Conservation (phyloP, 306 rosid genomes). For the Begonia masoniana region DNA sequence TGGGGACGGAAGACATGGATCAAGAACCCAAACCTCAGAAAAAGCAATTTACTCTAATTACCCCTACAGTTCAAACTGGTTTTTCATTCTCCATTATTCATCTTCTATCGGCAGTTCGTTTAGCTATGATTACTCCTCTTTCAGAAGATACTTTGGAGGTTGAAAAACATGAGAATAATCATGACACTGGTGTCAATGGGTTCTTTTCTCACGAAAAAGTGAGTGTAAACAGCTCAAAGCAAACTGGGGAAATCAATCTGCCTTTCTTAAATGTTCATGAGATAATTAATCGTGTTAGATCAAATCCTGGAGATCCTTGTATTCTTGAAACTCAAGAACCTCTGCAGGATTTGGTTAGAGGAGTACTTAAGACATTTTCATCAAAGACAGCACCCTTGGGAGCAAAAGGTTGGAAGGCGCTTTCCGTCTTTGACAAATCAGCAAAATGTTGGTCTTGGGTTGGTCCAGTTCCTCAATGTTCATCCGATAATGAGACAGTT, state of each 20-base stretch:
- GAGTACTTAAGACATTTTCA: slow-evolving; percentile 88
- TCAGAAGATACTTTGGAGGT: slow-evolving; percentile 47
- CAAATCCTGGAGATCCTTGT: slow-evolving; percentile 88
- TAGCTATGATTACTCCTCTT: slow-evolving; percentile 68
- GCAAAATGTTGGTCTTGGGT: slow-evolving; percentile 88
- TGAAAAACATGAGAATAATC: slow-evolving; percentile 30
- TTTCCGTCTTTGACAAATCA: slow-evolving; percentile 61
- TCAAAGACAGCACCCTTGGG: slow-evolving; percentile 96
- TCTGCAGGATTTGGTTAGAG: slow-evolving; percentile 93
- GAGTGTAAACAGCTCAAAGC: slow-evolving; percentile 26
- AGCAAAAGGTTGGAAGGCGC: slow-evolving; percentile 91
- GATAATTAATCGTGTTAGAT: slow-evolving; percentile 75
- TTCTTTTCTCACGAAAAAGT: slow-evolving; percentile 28
- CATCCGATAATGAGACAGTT: slow-evolving; percentile 44
- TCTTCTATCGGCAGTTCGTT: slow-evolving; percentile 93
- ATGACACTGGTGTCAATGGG: slow-evolving; percentile 29
- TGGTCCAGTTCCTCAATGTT: slow-evolving; percentile 55
- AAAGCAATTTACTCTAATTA: slow-evolving; percentile 63
- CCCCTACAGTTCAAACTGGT: slow-evolving; percentile 87
- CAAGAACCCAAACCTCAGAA: slow-evolving; percentile 77
- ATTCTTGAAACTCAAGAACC: slow-evolving; percentile 98
- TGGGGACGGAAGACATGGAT: slow-evolving; percentile 47
- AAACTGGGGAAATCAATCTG: slow-evolving; percentile 30
- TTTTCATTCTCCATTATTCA: slow-evolving; percentile 90
- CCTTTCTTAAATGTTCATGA: slow-evolving; percentile 72